Evolutionary conservation across 805 yeast species (phyloP).

Genomic region (Saccharomyces paradoxus): DNA sequence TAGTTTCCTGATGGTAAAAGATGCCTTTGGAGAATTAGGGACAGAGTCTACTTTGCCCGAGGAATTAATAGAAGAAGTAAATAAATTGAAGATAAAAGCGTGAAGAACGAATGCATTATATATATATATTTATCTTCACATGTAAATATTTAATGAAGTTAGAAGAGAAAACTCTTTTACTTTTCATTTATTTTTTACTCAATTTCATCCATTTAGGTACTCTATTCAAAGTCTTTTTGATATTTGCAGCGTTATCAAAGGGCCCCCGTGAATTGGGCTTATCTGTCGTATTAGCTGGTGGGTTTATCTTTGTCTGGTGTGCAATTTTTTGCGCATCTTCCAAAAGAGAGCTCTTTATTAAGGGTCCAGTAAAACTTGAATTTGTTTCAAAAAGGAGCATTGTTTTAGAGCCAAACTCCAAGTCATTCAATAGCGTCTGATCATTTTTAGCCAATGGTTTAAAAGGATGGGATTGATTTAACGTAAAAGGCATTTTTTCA

Average conservation of each 20-base stretch:
- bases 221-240: slow-evolving; percentile 17
- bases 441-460: slow-evolving; percentile 26
- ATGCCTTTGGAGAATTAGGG: slow-evolving; percentile 11
- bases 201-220: slow-evolving; percentile 36
- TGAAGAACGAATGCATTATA: neutral
- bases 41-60: slow-evolving; percentile 1
- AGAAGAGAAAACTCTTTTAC: no score
- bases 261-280: neutral
- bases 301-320: neutral
- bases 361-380: slow-evolving; percentile 15
- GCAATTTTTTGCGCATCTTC: slow-evolving; percentile 18
- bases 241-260: neutral
- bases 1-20: slow-evolving; percentile 8
- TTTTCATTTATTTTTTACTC: slow-evolving; percentile 27
- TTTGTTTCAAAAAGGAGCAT: slow-evolving; percentile 33
- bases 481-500: slow-evolving; percentile 29
- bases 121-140: neutral
- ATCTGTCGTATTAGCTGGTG: neutral
- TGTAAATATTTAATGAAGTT: slow-evolving; percentile 1
- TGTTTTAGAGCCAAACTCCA: slow-evolving; percentile 41
- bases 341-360: slow-evolving; percentile 25
- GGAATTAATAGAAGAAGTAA: slow-evolving; percentile 2
- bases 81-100: neutral
- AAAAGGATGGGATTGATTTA: slow-evolving; percentile 45
- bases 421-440: slow-evolving; percentile 30